phyloP scores from a whole-genome alignment of 257 asterid species.

The Fraxinus anomala region DNA sequence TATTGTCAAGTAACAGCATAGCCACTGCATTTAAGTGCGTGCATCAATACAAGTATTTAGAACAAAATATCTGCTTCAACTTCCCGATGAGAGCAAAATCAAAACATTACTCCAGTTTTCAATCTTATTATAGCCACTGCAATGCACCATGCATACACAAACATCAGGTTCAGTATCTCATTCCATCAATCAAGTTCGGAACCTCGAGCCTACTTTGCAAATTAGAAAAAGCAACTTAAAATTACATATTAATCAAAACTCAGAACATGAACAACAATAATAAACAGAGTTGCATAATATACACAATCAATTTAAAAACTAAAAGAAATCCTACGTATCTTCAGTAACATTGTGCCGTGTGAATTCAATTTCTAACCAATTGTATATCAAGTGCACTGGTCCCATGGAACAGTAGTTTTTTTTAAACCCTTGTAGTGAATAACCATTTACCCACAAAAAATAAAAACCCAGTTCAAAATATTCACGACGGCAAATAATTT shows the following conservation, averaged over 20 bases:
- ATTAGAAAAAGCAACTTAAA: background rate
- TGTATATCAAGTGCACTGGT: background rate
- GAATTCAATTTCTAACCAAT: background rate
- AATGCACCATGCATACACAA: background rate
- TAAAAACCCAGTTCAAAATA: background rate
- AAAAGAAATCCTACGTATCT: background rate
- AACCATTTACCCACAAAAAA: background rate
- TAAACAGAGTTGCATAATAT: background rate
- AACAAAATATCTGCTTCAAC: background rate
- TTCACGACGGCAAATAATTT: background rate
- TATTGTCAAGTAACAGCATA: no score
- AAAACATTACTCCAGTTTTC: background rate
- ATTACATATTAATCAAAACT: background rate
- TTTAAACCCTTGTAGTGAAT: background rate
- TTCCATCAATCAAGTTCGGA: background rate
- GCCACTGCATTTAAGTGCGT: background rate
- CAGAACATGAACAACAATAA: background rate
- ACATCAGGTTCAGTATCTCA: background rate
- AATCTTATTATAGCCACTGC: background rate
- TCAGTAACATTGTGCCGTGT: background rate
- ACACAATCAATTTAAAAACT: background rate
- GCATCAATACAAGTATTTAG: background rate
- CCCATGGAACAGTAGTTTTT: background rate
- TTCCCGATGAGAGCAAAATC: background rate
- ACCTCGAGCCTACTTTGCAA: background rate